Evolutionary conservation across 352 stramenopile genomes (phyloP).

Genomic region (Blastocystis sp.): DNA sequence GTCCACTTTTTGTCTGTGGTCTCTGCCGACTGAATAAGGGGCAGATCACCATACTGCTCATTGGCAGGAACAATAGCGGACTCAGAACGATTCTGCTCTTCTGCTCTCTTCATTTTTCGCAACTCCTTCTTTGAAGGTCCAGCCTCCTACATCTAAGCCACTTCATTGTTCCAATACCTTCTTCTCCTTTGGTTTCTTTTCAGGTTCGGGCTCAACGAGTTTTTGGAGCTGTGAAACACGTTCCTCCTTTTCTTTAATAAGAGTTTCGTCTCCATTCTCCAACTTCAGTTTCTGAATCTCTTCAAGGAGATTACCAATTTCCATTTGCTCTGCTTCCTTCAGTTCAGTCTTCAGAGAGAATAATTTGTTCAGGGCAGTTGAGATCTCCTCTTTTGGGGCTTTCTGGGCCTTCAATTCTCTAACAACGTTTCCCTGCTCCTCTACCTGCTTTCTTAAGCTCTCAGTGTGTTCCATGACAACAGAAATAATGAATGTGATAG

Average conservation of each 20-base stretch:
- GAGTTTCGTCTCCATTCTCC: constrained; percentile 66
- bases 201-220: background rate
- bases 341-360: constrained; percentile 66
- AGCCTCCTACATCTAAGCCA: constrained; percentile 48
- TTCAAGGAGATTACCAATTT: constrained; percentile 64
- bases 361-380: constrained; percentile 65
- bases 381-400: constrained; percentile 67
- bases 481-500: background rate
- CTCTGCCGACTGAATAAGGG: constrained; percentile 80
- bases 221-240: constrained; percentile 57
- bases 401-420: constrained; percentile 62
- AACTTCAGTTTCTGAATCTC: constrained; percentile 65
- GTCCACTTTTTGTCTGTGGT: constrained; percentile 74
- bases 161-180: constrained; percentile 65
- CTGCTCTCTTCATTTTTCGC: constrained; percentile 70
- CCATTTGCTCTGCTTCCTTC: constrained; percentile 60
- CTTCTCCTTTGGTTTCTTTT: constrained; percentile 70
- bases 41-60: constrained; percentile 75
- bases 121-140: constrained; percentile 62
- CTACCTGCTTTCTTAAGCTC: constrained; percentile 44
- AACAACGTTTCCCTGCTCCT: constrained; percentile 62
- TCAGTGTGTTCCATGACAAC: background rate
- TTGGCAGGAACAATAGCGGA: constrained; percentile 65
- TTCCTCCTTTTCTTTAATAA: constrained; percentile 41
- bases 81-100: constrained; percentile 68